Evolutionary conservation across 139 green algal species (phyloP).

Genomic region (Marvania coccoides): DNA sequence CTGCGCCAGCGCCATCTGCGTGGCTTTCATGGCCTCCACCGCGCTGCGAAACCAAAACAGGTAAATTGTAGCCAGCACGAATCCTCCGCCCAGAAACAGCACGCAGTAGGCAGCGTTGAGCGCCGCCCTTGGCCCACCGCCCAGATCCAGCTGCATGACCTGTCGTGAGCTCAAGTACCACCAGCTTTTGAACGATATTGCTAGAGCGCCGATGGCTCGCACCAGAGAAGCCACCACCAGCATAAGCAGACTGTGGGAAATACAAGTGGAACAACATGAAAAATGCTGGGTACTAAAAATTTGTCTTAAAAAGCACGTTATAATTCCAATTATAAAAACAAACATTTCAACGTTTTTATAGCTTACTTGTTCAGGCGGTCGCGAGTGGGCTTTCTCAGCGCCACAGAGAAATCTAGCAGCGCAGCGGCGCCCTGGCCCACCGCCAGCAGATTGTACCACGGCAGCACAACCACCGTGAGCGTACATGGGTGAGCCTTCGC

Average conservation of each 20-base stretch:
- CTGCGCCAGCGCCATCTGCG: too few species aligned
- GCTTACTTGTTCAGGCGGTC: too few species aligned
- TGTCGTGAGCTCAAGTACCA: neutral
- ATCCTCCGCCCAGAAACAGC: neutral
- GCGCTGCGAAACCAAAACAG: neutral
- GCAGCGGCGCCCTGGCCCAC: neutral
- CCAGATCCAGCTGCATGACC: neutral
- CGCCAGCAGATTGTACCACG: neutral
- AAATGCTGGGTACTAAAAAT: neutral
- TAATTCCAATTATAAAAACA: too few species aligned
- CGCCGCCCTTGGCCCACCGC: neutral
- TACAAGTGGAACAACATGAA: neutral
- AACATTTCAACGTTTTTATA: too few species aligned
- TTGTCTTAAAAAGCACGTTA: too few species aligned
- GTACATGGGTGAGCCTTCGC: neutral
- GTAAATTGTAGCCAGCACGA: neutral
- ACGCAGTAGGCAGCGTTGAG: neutral
- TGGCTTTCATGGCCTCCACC: too few species aligned
- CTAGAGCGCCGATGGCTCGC: neutral
- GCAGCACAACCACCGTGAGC: neutral
- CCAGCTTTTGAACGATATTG: neutral
- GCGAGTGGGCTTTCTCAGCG: neutral
- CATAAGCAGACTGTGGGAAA: too few species aligned
- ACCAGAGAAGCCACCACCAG: too few species aligned
- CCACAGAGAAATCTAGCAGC: neutral